Evolutionary conservation across 352 stramenopile species (phyloP).

Genomic region (Globisporangium paddicum): DNA sequence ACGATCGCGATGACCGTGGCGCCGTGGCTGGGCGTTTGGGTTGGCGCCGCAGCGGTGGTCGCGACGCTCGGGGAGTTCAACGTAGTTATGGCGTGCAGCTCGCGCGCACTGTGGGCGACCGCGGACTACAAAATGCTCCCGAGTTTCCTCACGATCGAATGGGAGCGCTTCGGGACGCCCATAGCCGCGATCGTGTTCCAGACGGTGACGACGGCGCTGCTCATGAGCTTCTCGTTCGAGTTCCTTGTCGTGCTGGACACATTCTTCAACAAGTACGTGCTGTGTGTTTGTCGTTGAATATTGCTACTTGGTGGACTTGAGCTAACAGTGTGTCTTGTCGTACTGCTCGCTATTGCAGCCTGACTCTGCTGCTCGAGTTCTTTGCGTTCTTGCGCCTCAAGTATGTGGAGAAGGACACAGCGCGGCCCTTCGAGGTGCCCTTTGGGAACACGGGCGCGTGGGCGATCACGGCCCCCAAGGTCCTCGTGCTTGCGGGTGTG

Average conservation of each 20-base stretch:
- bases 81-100: constrained; percentile 83
- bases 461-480: constrained; percentile 77
- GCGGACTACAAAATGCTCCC: constrained; percentile 87
- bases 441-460: constrained; percentile 67
- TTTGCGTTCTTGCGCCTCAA: constrained; percentile 82
- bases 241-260: constrained; percentile 80
- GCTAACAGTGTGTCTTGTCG: not conserved
- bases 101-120: constrained; percentile 72
- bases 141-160: constrained; percentile 48
- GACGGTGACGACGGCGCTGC: constrained; percentile 59
- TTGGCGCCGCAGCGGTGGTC: constrained; percentile 70
- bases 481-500: constrained; percentile 70
- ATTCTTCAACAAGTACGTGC: constrained; percentile 85
- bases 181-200: constrained; percentile 77
- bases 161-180: constrained; percentile 71
- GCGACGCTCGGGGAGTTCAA: constrained; percentile 84
- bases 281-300: not conserved
- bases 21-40: constrained; percentile 78
- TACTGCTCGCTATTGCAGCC: constrained; percentile 18
- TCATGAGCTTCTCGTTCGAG: constrained; percentile 86
- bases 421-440: constrained; percentile 68
- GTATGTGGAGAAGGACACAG: constrained; percentile 72
- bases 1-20: constrained; percentile 70
- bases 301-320: not conserved
- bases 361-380: constrained; percentile 79